Conservation (phyloP, 2,329 filamentous ascomycete species). For the Endothia cerciana region DNA sequence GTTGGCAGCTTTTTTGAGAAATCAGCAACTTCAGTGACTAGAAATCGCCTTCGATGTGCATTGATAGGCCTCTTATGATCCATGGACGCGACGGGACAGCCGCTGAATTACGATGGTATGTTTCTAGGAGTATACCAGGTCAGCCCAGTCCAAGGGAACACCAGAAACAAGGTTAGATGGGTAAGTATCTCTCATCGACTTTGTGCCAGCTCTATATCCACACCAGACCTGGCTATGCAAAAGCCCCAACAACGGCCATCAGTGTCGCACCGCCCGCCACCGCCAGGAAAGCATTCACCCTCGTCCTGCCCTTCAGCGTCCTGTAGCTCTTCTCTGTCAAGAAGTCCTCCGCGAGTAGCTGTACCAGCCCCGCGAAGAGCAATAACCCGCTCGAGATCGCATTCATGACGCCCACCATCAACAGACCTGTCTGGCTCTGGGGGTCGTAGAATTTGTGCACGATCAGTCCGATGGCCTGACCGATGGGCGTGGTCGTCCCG, state of each 20-base stretch:
- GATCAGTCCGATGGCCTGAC: conserved; percentile 79
- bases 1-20: too few relatives aligned
- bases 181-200: background rate
- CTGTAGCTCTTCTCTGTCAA: conserved; percentile 75
- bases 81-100: too few relatives aligned
- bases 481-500: conserved; percentile 77
- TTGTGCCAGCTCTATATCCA: background rate
- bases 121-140: too few relatives aligned
- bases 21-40: too few relatives aligned
- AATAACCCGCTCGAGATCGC: conserved; percentile 80
- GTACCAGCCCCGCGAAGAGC: conserved; percentile 81
- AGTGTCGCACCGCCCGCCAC: conserved; percentile 67
- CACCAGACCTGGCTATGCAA: conserved; percentile 54
- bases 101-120: too few relatives aligned
- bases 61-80: too few relatives aligned
- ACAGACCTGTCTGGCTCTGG: conserved; percentile 71
- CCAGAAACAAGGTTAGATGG: background rate
- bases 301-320: conserved; percentile 62
- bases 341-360: conserved; percentile 85
- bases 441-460: conserved; percentile 83
- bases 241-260: conserved; percentile 75
- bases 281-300: conserved; percentile 65
- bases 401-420: conserved; percentile 88
- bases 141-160: too few relatives aligned
- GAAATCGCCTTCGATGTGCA: too few relatives aligned